These are phyloP conservation scores for Zostera marina DNA, from an alignment of 116 monocot genomes.

Conservation along the genomic window DNA sequence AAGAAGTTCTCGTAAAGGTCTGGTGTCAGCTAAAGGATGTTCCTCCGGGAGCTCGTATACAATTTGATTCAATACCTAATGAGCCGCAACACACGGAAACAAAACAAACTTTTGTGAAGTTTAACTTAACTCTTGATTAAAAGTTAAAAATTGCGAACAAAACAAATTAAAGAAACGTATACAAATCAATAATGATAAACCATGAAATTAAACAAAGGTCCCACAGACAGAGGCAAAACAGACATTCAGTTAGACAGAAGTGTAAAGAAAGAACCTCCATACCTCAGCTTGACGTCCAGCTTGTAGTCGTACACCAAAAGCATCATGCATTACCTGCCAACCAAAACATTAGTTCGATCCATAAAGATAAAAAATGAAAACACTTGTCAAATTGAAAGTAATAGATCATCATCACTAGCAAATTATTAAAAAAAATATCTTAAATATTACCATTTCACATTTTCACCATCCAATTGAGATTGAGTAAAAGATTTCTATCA, in stretches of 20 bases:
- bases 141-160: no score
- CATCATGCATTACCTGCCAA: slow-evolving; percentile 97
- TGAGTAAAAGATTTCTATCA: no score
- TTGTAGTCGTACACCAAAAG: slow-evolving; percentile 85
- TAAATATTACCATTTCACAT: no score
- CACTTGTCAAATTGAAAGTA: neutral
- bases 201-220: neutral
- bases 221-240: neutral
- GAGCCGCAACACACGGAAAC: neutral
- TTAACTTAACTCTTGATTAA: no score
- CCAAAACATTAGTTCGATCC: neutral
- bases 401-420: no score
- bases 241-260: neutral
- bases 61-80: slow-evolving; percentile 94
- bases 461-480: no score
- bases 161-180: no score
- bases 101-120: no score
- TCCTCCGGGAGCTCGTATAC: slow-evolving; percentile 79
- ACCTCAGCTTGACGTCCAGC: slow-evolving; percentile 98
- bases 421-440: no score
- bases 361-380: neutral
- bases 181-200: no score
- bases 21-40: slow-evolving; percentile 82
- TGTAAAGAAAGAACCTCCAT: slow-evolving; percentile 7
- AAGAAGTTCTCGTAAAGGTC: slow-evolving; percentile 87